Evolutionary conservation across 148 eudicot genomes (phyloP).

Genomic region (Chenopodium suecicum): DNA sequence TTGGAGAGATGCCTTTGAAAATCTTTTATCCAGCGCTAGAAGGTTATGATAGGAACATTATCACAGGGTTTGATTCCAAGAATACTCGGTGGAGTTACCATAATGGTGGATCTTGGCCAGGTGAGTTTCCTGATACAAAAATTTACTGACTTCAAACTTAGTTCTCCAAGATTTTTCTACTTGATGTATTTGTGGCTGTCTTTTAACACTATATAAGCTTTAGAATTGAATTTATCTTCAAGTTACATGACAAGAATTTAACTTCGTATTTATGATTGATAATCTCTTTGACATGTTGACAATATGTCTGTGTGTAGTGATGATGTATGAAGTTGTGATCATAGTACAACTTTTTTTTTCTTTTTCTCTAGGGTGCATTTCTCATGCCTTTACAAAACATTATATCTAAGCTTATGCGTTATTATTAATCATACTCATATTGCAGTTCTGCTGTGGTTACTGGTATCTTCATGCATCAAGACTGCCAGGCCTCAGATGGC

Average conservation of each 20-base stretch:
- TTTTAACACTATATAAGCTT: neutral
- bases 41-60: conserved; percentile 55
- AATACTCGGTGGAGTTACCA: conserved; percentile 79
- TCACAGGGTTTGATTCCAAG: conserved; percentile 73
- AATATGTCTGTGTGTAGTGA: neutral
- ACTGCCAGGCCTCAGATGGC: conserved; percentile 42
- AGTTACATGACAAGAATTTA: neutral
- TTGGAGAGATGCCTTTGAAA: conserved; percentile 78
- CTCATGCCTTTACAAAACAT: neutral
- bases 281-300: neutral
- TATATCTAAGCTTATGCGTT: neutral
- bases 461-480: conserved; percentile 50
- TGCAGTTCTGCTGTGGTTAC: conserved; percentile 48
- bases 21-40: conserved; percentile 62
- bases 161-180: neutral
- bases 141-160: neutral
- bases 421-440: neutral
- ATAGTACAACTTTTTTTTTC: neutral
- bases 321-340: neutral
- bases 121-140: conserved; percentile 20
- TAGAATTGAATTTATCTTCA: neutral
- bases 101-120: conserved; percentile 84
- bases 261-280: neutral
- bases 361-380: neutral
- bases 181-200: neutral